These are phyloP conservation scores for Apodospora peruviana DNA, from an alignment of 495 filamentous ascomycete species.

Conservation along the genomic window DNA sequence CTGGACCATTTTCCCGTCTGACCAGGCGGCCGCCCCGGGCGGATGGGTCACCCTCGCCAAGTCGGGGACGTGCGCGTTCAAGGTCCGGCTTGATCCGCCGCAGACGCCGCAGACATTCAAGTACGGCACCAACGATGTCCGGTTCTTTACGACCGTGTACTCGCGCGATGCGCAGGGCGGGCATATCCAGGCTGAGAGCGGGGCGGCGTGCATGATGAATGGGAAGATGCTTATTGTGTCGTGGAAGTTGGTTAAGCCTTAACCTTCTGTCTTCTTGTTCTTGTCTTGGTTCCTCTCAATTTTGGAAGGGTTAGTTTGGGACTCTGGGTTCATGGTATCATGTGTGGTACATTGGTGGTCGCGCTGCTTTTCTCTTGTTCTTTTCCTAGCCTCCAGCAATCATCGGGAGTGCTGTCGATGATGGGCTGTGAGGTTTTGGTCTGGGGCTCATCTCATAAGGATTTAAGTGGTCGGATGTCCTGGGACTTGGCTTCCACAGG, in stretches of 20 bases:
- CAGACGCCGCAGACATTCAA: conserved; percentile 1
- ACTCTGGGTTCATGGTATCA: background rate
- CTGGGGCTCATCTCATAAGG: too few species aligned
- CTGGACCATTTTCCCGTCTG: conserved; percentile 1
- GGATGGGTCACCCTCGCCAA: conserved; percentile 5
- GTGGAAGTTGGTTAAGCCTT: background rate
- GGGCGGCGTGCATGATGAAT: background rate
- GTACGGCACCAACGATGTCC: conserved; percentile 8
- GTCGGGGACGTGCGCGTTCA: conserved; percentile 7
- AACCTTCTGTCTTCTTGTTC: background rate
- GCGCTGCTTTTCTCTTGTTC: too few species aligned
- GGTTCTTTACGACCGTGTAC: conserved; percentile 6
- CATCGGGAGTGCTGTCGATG: too few species aligned
- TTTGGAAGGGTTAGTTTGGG: background rate
- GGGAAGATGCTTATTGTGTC: background rate
- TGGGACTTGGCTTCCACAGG: too few species aligned
- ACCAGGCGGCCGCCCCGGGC: background rate
- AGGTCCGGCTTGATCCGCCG: background rate
- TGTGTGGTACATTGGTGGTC: too few species aligned
- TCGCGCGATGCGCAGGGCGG: conserved; percentile 1
- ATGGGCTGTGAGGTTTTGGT: too few species aligned
- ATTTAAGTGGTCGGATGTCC: too few species aligned
- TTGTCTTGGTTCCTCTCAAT: background rate
- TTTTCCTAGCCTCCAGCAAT: too few species aligned
- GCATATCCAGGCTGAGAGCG: conserved; percentile 1